Percentiles rank a stretch among this genome's conserved stretches.
Conservation (phyloP, 2,329 filamentous ascomycete genomes). For the Talaromyces sp. region DNA sequence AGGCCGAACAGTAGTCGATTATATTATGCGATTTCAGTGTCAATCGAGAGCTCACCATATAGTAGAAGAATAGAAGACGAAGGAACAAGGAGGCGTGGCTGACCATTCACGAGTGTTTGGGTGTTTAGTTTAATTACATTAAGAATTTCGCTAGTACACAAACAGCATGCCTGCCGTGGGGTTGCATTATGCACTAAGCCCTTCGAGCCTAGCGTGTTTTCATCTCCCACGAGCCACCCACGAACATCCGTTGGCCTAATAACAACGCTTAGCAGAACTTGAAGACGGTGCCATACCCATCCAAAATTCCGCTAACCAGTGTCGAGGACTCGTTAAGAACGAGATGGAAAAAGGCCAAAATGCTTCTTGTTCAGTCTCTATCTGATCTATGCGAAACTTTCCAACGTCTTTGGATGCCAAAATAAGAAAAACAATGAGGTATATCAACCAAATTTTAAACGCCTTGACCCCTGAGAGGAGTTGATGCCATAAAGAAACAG, state of each 20-base stretch:
- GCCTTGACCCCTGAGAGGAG: neutral
- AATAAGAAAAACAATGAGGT: neutral
- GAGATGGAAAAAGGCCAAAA: neutral
- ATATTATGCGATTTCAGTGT: neutral
- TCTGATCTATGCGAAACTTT: neutral
- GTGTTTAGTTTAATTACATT: constrained; percentile 6
- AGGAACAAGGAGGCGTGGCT: neutral
- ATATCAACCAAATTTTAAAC: neutral
- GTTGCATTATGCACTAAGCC: neutral
- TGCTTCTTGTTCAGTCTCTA: neutral
- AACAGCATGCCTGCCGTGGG: constrained; percentile 1
- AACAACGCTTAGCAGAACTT: neutral
- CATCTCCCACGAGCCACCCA: no score
- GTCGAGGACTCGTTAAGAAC: neutral
- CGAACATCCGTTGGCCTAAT: no score
- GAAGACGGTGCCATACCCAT: neutral
- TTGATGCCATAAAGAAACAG: neutral
- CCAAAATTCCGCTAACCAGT: neutral
- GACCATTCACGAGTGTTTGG: neutral
- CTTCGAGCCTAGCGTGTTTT: neutral
- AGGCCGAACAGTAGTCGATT: neutral
- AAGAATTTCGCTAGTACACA: constrained; percentile 7
- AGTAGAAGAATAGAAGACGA: neutral
- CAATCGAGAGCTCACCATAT: neutral
- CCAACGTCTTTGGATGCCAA: neutral